Evolutionary conservation across 169 alveolate species (phyloP).

Genomic region (Babesia divergens): DNA sequence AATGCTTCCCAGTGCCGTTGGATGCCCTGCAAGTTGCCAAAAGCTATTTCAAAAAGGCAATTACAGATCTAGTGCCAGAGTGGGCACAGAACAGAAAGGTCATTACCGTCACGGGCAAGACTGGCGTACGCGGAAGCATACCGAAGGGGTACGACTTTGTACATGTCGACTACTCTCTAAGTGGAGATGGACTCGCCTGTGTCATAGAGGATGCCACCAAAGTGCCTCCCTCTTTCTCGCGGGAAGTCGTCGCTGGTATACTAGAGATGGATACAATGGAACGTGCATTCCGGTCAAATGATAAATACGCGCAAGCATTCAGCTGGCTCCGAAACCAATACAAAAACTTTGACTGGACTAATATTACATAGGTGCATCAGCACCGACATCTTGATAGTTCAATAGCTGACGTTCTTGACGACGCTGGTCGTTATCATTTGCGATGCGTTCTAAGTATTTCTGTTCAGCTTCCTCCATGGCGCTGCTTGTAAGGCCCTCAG

Average conservation of each 20-base stretch:
- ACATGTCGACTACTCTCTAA: slow-evolving; percentile 55
- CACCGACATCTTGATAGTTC: slow-evolving; percentile 58
- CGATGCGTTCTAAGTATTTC: slow-evolving; percentile 8
- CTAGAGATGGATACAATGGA: slow-evolving; percentile 40
- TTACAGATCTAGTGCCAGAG: slow-evolving; percentile 44
- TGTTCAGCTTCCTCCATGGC: slow-evolving; percentile 52
- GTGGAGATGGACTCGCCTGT: slow-evolving; percentile 60
- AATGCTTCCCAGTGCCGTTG: slow-evolving; percentile 47
- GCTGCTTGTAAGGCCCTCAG: slow-evolving; percentile 57
- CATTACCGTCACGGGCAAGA: slow-evolving; percentile 34
- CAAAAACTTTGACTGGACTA: slow-evolving; percentile 47
- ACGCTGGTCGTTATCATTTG: slow-evolving; percentile 21
- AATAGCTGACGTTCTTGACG: background rate
- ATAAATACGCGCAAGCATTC: slow-evolving; percentile 24
- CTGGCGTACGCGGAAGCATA: slow-evolving; percentile 53
- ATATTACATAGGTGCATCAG: background rate
- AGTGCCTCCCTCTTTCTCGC: slow-evolving; percentile 3
- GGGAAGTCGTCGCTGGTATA: slow-evolving; percentile 52
- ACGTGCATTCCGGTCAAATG: slow-evolving; percentile 36
- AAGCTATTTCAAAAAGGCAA: slow-evolving; percentile 30
- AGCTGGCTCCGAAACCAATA: slow-evolving; percentile 32
- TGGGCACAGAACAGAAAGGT: slow-evolving; percentile 47
- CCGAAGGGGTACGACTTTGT: slow-evolving; percentile 64
- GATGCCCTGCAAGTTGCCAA: slow-evolving; percentile 37
- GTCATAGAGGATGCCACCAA: slow-evolving; percentile 48